phyloP scores from a whole-genome alignment of 2,329 filamentous ascomycete genomes.

The Neurospora sp. region DNA sequence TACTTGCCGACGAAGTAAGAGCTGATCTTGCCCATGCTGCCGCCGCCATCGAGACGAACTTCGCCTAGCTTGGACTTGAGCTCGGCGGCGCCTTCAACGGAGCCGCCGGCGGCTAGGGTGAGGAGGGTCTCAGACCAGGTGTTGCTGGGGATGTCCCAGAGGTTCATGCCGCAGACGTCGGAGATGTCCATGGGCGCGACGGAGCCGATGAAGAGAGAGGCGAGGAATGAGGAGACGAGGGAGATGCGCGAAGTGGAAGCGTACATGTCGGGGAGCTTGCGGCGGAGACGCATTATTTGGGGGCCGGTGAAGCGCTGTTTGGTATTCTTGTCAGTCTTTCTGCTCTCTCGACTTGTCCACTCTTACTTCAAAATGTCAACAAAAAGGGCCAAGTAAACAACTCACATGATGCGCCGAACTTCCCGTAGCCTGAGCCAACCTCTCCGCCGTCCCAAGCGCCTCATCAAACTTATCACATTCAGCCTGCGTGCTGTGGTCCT shows the following conservation, averaged over 20 bases:
- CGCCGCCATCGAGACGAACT: constrained; percentile 71
- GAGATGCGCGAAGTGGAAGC: constrained; percentile 74
- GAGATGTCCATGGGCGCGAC: constrained; percentile 87
- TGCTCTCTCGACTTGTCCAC: too few species aligned
- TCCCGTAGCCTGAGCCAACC: constrained; percentile 71
- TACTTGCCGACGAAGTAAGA: constrained; percentile 71
- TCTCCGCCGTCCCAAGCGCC: constrained; percentile 53
- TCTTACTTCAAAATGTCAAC: neutral
- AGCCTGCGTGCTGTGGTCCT: constrained; percentile 86
- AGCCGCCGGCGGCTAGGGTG: constrained; percentile 58
- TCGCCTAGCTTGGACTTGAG: constrained; percentile 72
- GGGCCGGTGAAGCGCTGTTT: constrained; percentile 85
- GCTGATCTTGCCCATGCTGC: constrained; percentile 65
- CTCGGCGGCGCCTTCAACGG: constrained; percentile 39
- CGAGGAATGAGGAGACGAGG: constrained; percentile 89
- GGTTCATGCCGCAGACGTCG: constrained; percentile 92
- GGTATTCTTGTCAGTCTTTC: constrained; percentile 3
- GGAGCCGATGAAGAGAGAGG: constrained; percentile 75
- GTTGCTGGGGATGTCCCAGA: constrained; percentile 78
- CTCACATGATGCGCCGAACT: constrained; percentile 90
- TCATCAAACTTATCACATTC: constrained; percentile 86
- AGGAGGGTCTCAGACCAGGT: constrained; percentile 69
- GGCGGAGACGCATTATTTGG: constrained; percentile 83
- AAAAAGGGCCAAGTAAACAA: constrained; percentile 8
- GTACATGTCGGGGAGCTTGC: constrained; percentile 74